A percentile compares a stretch with the other conserved stretches of the same genome.
These are phyloP conservation scores for Geosmithia putterillii DNA, from an alignment of 2,329 filamentous ascomycete genomes.

Conservation along the genomic window DNA sequence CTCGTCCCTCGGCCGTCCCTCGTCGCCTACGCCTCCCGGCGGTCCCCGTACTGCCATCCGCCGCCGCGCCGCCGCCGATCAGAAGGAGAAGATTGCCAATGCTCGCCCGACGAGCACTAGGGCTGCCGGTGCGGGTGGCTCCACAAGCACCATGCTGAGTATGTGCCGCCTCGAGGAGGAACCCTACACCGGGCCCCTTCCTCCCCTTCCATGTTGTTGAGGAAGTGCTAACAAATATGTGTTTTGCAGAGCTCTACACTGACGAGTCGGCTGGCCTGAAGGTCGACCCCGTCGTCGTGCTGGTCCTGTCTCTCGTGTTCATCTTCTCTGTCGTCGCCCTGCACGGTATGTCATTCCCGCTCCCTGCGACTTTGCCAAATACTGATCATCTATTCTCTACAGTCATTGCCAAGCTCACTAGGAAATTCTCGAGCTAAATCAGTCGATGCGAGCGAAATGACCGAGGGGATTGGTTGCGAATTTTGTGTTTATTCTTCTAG, in stretches of 20 bases:
- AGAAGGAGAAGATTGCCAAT: slow-evolving; percentile 96
- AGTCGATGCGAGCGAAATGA: not conserved
- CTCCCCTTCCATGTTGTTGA: not conserved
- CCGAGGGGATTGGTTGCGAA: not conserved
- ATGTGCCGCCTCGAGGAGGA: no score
- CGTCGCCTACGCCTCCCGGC: slow-evolving; percentile 80
- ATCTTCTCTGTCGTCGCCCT: slow-evolving; percentile 97
- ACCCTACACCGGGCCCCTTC: no score
- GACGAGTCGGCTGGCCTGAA: slow-evolving; percentile 96
- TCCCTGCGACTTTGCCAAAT: not conserved
- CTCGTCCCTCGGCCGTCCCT: slow-evolving; percentile 61
- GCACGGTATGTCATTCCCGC: slow-evolving; percentile 58
- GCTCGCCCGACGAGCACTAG: slow-evolving; percentile 83
- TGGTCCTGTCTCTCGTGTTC: slow-evolving; percentile 93
- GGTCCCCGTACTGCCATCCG: slow-evolving; percentile 92
- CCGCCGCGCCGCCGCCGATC: slow-evolving; percentile 87
- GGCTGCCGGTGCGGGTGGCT: slow-evolving; percentile 86
- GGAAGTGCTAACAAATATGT: no score
- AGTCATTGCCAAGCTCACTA: slow-evolving; percentile 95
- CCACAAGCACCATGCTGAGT: slow-evolving; percentile 97
- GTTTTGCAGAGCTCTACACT: slow-evolving; percentile 68
- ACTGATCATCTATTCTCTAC: slow-evolving; percentile 3
- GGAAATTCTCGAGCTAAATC: slow-evolving; percentile 62
- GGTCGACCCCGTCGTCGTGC: slow-evolving; percentile 93
- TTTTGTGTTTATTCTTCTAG: not conserved